Percentiles rank a stretch among this genome's conserved stretches.
Conservation (phyloP, 805 yeast genomes). For the Ogataea nakhonphanomensis region DNA sequence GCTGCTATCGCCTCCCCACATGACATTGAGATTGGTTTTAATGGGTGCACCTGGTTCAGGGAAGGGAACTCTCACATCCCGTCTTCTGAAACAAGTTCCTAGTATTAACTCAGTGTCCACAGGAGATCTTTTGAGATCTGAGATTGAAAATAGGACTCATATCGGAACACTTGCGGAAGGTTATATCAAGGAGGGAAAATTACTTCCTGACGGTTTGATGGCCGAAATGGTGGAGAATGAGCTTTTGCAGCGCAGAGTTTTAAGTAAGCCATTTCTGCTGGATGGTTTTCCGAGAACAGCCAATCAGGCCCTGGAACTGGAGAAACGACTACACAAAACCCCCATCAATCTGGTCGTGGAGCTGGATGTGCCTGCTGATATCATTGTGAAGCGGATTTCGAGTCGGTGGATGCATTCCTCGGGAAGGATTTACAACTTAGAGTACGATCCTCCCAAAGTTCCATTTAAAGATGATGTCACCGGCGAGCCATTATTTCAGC, state of each 20-base stretch:
- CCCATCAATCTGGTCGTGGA: constrained; percentile 76
- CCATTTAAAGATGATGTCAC: constrained; percentile 84
- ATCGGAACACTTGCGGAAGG: constrained; percentile 55
- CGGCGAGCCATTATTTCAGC: constrained; percentile 77
- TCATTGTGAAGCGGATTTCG: constrained; percentile 76
- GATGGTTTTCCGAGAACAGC: constrained; percentile 92
- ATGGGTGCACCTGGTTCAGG: constrained; percentile 97
- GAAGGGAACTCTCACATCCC: constrained; percentile 82
- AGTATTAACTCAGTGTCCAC: constrained; percentile 63
- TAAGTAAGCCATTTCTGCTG: constrained; percentile 60
- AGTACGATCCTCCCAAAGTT: constrained; percentile 84
- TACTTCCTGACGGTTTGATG: constrained; percentile 74
- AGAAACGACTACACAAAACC: constrained; percentile 37
- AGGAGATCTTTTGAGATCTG: constrained; percentile 76
- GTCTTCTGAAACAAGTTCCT: constrained; percentile 53
- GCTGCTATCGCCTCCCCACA: constrained; percentile 2
- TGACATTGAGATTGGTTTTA: constrained; percentile 62
- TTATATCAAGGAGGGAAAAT: constrained; percentile 57
- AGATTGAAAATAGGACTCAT: constrained; percentile 51
- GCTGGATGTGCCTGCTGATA: constrained; percentile 79
- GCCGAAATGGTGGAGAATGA: constrained; percentile 53
- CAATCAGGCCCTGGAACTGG: constrained; percentile 64
- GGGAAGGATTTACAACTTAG: constrained; percentile 81
- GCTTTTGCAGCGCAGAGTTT: constrained; percentile 41
- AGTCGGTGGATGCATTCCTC: constrained; percentile 87